Evolutionary conservation across 495 filamentous ascomycete genomes (phyloP).

Genomic region (Lasiosphaeria hispida): DNA sequence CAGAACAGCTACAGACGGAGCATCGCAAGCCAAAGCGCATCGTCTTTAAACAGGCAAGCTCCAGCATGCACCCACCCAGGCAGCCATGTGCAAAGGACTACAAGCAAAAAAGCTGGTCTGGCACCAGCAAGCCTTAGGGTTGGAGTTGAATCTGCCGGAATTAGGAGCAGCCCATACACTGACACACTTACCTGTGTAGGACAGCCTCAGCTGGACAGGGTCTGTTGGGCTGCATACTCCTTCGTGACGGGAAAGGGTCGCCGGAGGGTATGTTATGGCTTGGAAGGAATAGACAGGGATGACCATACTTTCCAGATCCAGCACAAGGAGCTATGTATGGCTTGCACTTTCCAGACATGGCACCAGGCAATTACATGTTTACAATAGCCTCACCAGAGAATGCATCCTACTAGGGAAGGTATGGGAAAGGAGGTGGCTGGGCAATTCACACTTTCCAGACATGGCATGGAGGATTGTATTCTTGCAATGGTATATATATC

Average conservation of each 20-base stretch:
- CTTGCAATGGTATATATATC: conserved; percentile 2
- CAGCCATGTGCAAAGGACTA: background rate
- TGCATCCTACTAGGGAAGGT: conserved; percentile 7
- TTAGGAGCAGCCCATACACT: background rate
- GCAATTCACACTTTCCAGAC: conserved; percentile 8
- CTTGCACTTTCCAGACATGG: background rate
- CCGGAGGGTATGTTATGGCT: background rate
- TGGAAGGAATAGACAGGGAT: background rate
- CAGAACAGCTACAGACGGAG: conserved; percentile 6
- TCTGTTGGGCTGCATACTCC: conserved; percentile 4
- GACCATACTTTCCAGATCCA: conserved; percentile 5
- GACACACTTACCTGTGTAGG: background rate
- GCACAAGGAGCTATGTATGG: background rate
- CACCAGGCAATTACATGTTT: conserved; percentile 5
- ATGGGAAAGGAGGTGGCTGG: conserved; percentile 6
- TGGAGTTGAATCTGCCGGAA: background rate
- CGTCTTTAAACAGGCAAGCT: conserved; percentile 8
- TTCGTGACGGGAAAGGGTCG: conserved; percentile 1
- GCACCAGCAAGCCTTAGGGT: conserved; percentile 3
- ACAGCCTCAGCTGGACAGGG: background rate
- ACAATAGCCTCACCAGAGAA: background rate
- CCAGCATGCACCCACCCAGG: conserved; percentile 1
- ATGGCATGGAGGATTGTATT: conserved; percentile 4
- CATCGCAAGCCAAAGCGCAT: background rate
- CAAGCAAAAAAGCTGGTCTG: conserved; percentile 8